Evolutionary conservation across 2,329 filamentous ascomycete genomes (phyloP), one percentile per base, ranked within the genome.

Genomic region (Fonsecaea pugnacius): DNA sequence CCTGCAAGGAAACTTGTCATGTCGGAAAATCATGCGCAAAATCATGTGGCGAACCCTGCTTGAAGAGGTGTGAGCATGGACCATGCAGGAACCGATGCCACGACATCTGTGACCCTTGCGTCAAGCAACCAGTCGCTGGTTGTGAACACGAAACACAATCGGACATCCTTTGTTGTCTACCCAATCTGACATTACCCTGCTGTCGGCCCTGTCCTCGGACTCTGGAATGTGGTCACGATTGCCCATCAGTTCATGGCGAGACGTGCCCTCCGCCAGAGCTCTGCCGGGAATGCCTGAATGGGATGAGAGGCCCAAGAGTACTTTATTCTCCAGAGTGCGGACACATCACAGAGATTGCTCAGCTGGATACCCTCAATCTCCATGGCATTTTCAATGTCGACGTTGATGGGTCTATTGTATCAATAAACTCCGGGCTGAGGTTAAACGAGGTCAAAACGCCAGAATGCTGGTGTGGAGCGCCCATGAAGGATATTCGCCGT

Each of bases 101-200:
- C 18, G 64, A 67, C 18, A 30, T 32, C 18, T 72, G 70, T 50
- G 68, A 71, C 21, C 69, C 70, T 3, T 72, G 70, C 40, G 50
- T 66, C 36, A 65, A 66, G 50, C 27, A 59, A 12, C 36, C 51
- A 10, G 40, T 27, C 10, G 30, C 55, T 18, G 40, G 24, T 12
- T 69, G 69, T 55, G 58, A 61, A 10, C 68, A 70, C 48, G 48
- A 66, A 40, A 21, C 6, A 36, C 12, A 33, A n/a, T 53, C 56
- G 21, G 40, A 58, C 1, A 64, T 58, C n/a, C 24, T 70, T n/a
- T 71, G 70, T 54, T 69, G 63, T 51, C 62, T 71, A 2, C 65
- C 69, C 4, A 63, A 46, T n/a, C 35, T 24, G 10, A 58, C 56
- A 30, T 40, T 62, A 18, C 54, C 67, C 2, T 71, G 69, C 53